Conservation (phyloP, 371 early-diverging fungal species). For the Mucor plumbeus region DNA sequence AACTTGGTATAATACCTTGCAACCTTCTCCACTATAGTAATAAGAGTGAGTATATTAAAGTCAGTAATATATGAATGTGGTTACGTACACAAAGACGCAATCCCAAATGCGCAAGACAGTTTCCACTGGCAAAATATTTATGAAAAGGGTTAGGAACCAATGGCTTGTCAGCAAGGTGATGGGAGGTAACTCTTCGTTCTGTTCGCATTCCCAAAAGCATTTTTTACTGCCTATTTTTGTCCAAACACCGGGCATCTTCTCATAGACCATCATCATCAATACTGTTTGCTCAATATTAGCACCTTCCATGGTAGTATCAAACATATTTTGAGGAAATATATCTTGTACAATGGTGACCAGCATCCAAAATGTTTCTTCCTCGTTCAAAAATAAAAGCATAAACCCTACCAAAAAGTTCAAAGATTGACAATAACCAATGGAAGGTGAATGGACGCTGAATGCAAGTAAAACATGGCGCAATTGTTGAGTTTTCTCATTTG, state of each 20-base stretch:
- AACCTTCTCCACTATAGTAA: conserved; percentile 64
- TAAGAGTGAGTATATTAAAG: background rate
- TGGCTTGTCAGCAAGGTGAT: conserved; percentile 79
- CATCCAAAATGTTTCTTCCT: conserved; percentile 85
- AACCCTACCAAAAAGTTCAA: conserved; percentile 84
- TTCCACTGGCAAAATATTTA: conserved; percentile 81
- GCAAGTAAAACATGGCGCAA: conserved; percentile 75
- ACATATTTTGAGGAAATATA: conserved; percentile 78
- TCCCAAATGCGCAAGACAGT: conserved; percentile 84
- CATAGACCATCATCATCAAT: conserved; percentile 66
- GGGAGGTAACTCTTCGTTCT: conserved; percentile 62
- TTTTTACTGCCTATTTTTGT: conserved; percentile 54
- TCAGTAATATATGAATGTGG: background rate
- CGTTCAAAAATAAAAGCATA: conserved; percentile 73
- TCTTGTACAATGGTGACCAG: conserved; percentile 76
- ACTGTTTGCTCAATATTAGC: conserved; percentile 79
- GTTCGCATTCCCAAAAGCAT: conserved; percentile 59
- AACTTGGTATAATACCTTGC: conserved; percentile 77
- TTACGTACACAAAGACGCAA: conserved; percentile 73
- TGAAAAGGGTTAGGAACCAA: conserved; percentile 86
- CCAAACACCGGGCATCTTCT: conserved; percentile 65
- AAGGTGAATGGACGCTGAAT: conserved; percentile 66
- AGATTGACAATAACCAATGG: conserved; percentile 88
- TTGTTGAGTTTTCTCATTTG: conserved; percentile 62
- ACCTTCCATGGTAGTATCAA: conserved; percentile 80